These are phyloP conservation scores for Mycotypha africana DNA, from an alignment of 371 early-diverging fungal genomes.

Conservation along the genomic window DNA sequence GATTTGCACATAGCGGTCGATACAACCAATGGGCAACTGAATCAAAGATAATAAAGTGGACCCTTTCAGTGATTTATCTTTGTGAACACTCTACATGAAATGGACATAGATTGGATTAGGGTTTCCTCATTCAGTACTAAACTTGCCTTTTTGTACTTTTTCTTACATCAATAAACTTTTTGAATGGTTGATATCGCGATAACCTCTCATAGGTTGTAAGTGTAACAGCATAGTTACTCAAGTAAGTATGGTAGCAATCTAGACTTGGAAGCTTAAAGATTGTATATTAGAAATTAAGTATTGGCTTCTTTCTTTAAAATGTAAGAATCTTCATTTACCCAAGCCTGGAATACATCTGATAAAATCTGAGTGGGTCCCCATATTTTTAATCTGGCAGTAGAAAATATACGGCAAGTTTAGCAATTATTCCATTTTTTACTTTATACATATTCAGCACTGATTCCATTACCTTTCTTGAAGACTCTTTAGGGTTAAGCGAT, in stretches of 20 bases:
- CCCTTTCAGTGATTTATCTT: slow-evolving; percentile 13
- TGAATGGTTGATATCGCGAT: slow-evolving; percentile 35
- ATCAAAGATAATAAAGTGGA: slow-evolving; percentile 28
- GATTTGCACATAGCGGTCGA: slow-evolving; percentile 29
- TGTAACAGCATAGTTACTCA: slow-evolving; percentile 33
- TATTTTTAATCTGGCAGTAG: slow-evolving; percentile 17
- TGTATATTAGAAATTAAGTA: slow-evolving; percentile 1
- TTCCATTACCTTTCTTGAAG: slow-evolving; percentile 32
- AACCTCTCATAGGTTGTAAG: slow-evolving; percentile 39
- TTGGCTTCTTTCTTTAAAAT: too few species aligned
- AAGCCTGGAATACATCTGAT: slow-evolving; percentile 23
- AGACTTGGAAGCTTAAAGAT: slow-evolving; percentile 31
- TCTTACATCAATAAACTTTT: slow-evolving; percentile 40
- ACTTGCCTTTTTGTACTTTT: background rate
- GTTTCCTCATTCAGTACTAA: too few species aligned
- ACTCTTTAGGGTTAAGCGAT: slow-evolving; percentile 20
- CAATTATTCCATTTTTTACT: background rate
- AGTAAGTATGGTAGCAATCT: slow-evolving; percentile 25
- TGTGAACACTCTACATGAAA: slow-evolving; percentile 9
- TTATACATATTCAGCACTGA: background rate
- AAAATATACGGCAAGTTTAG: background rate
- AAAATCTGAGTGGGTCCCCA: slow-evolving; percentile 33
- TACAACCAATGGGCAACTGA: slow-evolving; percentile 33
- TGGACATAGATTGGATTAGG: too few species aligned
- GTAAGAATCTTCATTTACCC: slow-evolving; percentile 10